Evolutionary conservation across 768 basidiomycete genomes (phyloP).

Genomic region (Xerocomellus dryophilus): DNA sequence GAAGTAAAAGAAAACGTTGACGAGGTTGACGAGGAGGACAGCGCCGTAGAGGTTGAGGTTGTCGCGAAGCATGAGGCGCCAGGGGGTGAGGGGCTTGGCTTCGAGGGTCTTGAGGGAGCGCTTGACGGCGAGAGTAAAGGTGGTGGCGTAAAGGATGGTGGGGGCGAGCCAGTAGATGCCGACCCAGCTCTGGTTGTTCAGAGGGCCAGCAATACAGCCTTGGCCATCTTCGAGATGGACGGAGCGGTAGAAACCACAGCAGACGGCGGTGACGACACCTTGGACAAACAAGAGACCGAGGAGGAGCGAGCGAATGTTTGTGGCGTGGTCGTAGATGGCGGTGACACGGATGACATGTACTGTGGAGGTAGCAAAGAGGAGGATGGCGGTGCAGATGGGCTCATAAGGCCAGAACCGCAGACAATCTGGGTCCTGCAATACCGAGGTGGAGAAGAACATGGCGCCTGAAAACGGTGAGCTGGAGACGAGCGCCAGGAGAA

Average conservation of each 20-base stretch:
- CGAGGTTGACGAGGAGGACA: constrained; percentile 75
- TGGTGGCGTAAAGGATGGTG: constrained; percentile 55
- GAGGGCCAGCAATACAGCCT: constrained; percentile 84
- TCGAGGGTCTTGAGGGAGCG: constrained; percentile 26
- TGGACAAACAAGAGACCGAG: constrained; percentile 61
- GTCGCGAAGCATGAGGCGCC: constrained; percentile 90
- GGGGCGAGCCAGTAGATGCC: constrained; percentile 83
- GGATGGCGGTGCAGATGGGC: constrained; percentile 78
- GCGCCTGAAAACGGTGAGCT: constrained; percentile 47
- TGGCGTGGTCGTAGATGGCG: constrained; percentile 67
- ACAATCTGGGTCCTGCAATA: constrained; percentile 53
- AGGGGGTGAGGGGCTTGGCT: constrained; percentile 55
- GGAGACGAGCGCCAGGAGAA: background rate
- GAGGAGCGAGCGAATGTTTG: constrained; percentile 54
- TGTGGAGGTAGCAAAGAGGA: constrained; percentile 66
- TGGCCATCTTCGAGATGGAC: constrained; percentile 72
- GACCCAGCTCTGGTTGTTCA: constrained; percentile 63
- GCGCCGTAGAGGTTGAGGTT: constrained; percentile 84
- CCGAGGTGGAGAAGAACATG: constrained; percentile 80
- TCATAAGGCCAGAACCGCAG: constrained; percentile 77
- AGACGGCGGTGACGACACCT: constrained; percentile 66
- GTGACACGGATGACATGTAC: constrained; percentile 77
- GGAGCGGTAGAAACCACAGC: constrained; percentile 79
- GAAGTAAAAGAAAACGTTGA: constrained; percentile 87
- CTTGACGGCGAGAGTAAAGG: constrained; percentile 24